A percentile compares a stretch with the other conserved stretches of the same genome.
These are phyloP conservation scores for Colletotrichum sp. DNA, from an alignment of 2,329 filamentous ascomycete species.

Conservation along the genomic window DNA sequence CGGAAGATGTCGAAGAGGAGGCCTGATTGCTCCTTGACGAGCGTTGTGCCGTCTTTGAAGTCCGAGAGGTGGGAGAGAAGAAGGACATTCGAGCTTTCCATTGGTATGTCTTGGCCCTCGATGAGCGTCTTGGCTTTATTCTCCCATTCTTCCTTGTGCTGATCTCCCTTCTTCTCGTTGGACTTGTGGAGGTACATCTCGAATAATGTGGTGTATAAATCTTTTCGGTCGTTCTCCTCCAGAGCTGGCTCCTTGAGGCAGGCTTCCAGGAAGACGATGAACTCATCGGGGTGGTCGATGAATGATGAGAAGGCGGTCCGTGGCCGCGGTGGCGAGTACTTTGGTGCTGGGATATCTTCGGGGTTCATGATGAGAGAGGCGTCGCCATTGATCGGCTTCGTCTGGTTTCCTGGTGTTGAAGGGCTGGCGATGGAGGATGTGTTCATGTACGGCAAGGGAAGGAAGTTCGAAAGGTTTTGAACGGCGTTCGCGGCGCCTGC, in stretches of 20 bases:
- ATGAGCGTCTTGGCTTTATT: constrained; percentile 89
- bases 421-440: constrained; percentile 61
- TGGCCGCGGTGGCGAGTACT: constrained; percentile 82
- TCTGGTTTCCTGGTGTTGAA: constrained; percentile 51
- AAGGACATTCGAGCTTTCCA: constrained; percentile 94
- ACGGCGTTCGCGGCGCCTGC: constrained; percentile 74
- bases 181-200: constrained; percentile 98
- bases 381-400: constrained; percentile 51
- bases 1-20: constrained; percentile 95
- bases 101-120: constrained; percentile 78
- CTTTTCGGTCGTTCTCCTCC: constrained; percentile 76
- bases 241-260: constrained; percentile 76
- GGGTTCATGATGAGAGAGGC: constrained; percentile 55
- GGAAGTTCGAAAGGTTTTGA: constrained; percentile 82
- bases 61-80: constrained; percentile 90
- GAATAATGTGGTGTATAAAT: constrained; percentile 93
- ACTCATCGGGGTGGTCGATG: constrained; percentile 90
- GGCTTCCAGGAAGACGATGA: constrained; percentile 90
- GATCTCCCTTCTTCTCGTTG: constrained; percentile 70
- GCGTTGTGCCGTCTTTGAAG: constrained; percentile 87
- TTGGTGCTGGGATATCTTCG: constrained; percentile 48
- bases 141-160: constrained; percentile 81
- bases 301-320: constrained; percentile 94
- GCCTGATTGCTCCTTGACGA: constrained; percentile 93
- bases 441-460: constrained; percentile 87